Evolutionary conservation across 1,284 basidiomycete species (phyloP), one percentile per base, ranked within the genome.

Genomic region (Exobasidium rhododendri): DNA sequence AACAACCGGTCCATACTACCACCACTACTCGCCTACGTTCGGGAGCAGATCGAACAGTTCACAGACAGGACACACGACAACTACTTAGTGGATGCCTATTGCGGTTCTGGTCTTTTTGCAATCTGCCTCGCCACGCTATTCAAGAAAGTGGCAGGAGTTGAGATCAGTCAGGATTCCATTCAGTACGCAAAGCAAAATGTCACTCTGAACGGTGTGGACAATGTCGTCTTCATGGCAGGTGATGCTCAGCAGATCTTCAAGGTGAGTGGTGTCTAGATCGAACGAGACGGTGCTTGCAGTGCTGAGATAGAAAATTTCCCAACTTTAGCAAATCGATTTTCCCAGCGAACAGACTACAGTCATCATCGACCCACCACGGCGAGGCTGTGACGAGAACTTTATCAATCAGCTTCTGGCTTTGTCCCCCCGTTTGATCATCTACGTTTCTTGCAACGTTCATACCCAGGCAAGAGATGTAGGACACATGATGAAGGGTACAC

Each of bases 1-100:
- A 97, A 97, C 84, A 98, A 98, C 84, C 94, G 94, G 78, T 88
- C 89, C 20, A 91, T 97, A 58, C 86, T 98, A 17, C 83, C 88
- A 6, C 87, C 90, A 0, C 85, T 98, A 54, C 89, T 91, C 6
- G 81, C 85, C 63, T 92, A 94, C 81, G 90, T 96, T 60, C 85
- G 85, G 59, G 61, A 67, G 0, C 68, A 71, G 50, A 68, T 73
- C 58, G 49, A 61, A 30, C 49, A 1, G 14, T 63, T 3, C 35
- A 50, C 1, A 6, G 24, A 32, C 4, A 55, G 22, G 4, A 14
- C 50, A 40, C 29, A 66, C 17, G 61, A 59, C 2, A 32, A 46
- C 6, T 80, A 66, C 61, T 58, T 79, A 10, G 75, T 80, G 10
- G 78, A 80, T 59, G 71, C 77, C 1, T 80, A 81, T 66, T 81